Evolutionary conservation across 371 early-diverging fungal species (phyloP).

Genomic region (Mortierella sp.): DNA sequence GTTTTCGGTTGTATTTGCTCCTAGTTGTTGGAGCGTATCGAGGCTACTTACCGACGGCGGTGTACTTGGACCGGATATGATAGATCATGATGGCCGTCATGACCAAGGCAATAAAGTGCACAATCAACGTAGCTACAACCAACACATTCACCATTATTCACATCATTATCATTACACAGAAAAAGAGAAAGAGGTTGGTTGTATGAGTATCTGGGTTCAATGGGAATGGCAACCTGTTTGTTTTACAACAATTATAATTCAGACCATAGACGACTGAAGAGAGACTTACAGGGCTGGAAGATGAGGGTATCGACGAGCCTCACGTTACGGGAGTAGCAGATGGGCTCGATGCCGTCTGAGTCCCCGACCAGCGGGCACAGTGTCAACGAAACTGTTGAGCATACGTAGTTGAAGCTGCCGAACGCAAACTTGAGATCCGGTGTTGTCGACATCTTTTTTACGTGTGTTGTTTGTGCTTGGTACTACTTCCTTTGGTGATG

Average conservation of each 20-base stretch:
- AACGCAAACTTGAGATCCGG: constrained; percentile 72
- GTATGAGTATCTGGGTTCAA: background rate
- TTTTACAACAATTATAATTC: background rate
- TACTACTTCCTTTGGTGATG: background rate
- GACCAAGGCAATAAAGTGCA: constrained; percentile 90
- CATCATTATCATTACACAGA: background rate
- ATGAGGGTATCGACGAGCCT: constrained; percentile 83
- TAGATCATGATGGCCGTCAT: constrained; percentile 98
- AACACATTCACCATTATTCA: background rate
- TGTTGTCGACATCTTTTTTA: constrained; percentile 20
- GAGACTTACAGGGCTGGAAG: constrained; percentile 87
- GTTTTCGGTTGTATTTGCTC: background rate
- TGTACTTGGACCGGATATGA: constrained; percentile 96
- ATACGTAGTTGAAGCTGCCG: constrained; percentile 90
- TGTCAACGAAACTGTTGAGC: constrained; percentile 85
- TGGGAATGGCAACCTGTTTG: background rate
- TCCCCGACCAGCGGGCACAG: constrained; percentile 91
- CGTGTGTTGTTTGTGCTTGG: background rate
- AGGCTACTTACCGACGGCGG: constrained; percentile 89
- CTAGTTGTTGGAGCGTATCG: background rate
- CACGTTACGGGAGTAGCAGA: constrained; percentile 94
- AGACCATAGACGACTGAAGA: background rate
- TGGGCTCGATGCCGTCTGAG: constrained; percentile 83
- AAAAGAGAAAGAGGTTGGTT: background rate
- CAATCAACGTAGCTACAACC: constrained; percentile 80